These are phyloP conservation scores for Populus tomentosa DNA, from an alignment of 441 rosid species.

Conservation along the genomic window DNA sequence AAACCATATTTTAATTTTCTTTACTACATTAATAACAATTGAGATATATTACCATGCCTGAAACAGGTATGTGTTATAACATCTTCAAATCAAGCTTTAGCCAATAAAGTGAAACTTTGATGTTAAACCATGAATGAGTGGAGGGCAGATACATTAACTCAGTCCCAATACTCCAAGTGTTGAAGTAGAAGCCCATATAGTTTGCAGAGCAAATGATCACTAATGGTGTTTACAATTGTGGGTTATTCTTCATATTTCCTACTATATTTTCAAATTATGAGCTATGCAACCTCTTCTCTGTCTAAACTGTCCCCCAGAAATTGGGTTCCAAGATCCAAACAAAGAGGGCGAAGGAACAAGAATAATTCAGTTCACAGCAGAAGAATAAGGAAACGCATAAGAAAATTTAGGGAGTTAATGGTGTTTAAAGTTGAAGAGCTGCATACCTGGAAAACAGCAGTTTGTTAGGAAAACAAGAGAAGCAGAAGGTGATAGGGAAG, in stretches of 20 bases:
- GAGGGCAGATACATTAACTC: too few relatives aligned
- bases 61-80: neutral
- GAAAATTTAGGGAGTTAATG: neutral
- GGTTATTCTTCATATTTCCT: neutral
- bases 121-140: neutral
- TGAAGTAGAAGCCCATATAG: too few relatives aligned
- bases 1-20: neutral
- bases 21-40: too few relatives aligned
- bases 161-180: too few relatives aligned
- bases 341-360: neutral
- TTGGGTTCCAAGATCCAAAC: neutral
- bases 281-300: neutral
- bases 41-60: neutral
- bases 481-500: neutral
- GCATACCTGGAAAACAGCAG: slow-evolving; percentile 14
- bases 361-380: neutral
- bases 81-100: neutral
- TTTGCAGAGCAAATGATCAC: neutral
- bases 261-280: neutral
- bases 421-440: neutral
- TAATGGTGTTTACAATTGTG: neutral
- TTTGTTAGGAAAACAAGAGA: neutral
- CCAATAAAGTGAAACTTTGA: neutral
- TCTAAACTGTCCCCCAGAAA: neutral
- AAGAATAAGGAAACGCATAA: neutral